Conservation (phyloP, 2,329 filamentous ascomycete genomes). For the Colletotrichum tofieldiae region DNA sequence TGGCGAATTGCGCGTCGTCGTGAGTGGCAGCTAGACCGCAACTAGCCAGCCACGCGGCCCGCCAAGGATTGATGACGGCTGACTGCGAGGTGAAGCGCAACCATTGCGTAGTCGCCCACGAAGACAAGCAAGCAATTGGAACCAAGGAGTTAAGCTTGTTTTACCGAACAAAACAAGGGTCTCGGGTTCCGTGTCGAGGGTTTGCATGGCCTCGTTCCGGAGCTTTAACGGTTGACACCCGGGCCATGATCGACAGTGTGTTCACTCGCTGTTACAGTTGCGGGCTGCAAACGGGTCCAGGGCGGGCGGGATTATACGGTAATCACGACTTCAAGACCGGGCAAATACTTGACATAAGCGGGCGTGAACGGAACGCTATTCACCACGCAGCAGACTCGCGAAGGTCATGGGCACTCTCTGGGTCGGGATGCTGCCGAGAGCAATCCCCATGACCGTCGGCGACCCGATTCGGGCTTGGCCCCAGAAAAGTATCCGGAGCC, state of each 20-base stretch:
- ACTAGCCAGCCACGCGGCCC: slow-evolving; percentile 22
- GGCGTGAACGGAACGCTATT: not conserved
- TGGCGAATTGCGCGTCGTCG: slow-evolving; percentile 2
- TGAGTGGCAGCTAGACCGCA: slow-evolving; percentile 5
- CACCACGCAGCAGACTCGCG: not conserved
- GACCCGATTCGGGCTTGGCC: not conserved
- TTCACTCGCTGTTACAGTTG: not conserved
- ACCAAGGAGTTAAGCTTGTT: slow-evolving; percentile 30
- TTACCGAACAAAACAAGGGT: slow-evolving; percentile 3
- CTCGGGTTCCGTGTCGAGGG: not conserved
- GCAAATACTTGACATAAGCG: not conserved
- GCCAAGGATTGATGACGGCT: not conserved
- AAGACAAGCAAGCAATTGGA: not conserved
- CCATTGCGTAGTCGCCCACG: slow-evolving; percentile 11
- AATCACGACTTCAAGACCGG: not conserved
- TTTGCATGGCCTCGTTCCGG: not conserved
- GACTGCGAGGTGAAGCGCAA: not conserved
- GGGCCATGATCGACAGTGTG: not conserved
- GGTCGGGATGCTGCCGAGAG: not conserved
- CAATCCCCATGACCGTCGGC: not conserved
- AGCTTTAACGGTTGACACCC: not conserved
- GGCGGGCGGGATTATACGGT: not conserved
- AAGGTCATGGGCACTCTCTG: not conserved
- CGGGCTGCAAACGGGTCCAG: not conserved
- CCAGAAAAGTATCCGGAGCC: not conserved